Evolutionary conservation across 305 asterid genomes (phyloP).

Genomic region (Stenogyne calaminthoides): DNA sequence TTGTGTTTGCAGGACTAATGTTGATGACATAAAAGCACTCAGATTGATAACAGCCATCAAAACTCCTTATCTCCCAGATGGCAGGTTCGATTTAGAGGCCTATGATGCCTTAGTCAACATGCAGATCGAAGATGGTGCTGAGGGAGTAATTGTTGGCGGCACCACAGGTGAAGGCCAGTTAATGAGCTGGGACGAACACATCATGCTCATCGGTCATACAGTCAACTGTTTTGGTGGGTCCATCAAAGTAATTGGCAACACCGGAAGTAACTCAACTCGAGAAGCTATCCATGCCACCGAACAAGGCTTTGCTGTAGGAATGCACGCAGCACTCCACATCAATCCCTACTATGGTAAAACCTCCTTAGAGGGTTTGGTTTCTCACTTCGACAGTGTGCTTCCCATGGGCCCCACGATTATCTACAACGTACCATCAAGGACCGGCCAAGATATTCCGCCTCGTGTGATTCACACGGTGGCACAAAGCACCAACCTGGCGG

Average conservation of each 20-base stretch:
- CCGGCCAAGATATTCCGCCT: slow-evolving; percentile 89
- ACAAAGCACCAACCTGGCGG: slow-evolving; percentile 69
- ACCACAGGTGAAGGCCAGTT: slow-evolving; percentile 97
- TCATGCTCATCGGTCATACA: slow-evolving; percentile 96
- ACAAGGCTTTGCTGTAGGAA: slow-evolving; percentile 97
- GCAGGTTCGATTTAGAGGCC: slow-evolving; percentile 94
- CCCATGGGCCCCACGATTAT: slow-evolving; percentile 94
- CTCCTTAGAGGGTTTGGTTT: slow-evolving; percentile 73
- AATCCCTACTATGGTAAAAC: slow-evolving; percentile 97
- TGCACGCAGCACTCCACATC: slow-evolving; percentile 96
- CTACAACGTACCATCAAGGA: slow-evolving; percentile 89
- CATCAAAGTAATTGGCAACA: slow-evolving; percentile 87
- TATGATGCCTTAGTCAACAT: slow-evolving; percentile 74
- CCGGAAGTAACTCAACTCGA: slow-evolving; percentile 93
- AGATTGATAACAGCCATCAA: slow-evolving; percentile 92
- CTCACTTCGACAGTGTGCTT: slow-evolving; percentile 79
- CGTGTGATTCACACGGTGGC: slow-evolving; percentile 52
- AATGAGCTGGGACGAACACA: slow-evolving; percentile 98
- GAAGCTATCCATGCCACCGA: slow-evolving; percentile 97
- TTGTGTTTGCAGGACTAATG: slow-evolving; percentile 68
- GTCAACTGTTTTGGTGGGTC: slow-evolving; percentile 92
- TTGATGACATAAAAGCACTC: slow-evolving; percentile 76
- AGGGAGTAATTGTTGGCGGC: slow-evolving; percentile 95
- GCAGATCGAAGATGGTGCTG: slow-evolving; percentile 87
- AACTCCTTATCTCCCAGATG: slow-evolving; percentile 96